A percentile compares a stretch with the other conserved stretches of the same genome.
Evolutionary conservation across 441 rosid genomes (phyloP).

Genomic region (Breynia disticha): DNA sequence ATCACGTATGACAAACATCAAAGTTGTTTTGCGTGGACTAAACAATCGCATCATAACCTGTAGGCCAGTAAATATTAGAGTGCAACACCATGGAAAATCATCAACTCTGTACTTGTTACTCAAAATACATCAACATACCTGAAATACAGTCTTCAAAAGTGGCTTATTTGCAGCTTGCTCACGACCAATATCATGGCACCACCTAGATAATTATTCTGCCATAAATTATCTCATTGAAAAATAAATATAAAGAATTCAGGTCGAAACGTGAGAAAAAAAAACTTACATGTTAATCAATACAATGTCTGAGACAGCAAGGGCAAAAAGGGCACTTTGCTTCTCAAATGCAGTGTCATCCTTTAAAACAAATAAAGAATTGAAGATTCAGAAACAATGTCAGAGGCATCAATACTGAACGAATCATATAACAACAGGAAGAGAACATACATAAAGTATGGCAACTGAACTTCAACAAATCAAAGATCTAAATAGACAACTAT

Average conservation of each 20-base stretch:
- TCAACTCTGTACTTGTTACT: background rate
- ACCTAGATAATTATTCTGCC: slow-evolving; percentile 39
- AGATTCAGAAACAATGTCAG: background rate
- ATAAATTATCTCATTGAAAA: slow-evolving; percentile 5
- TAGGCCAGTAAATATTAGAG: slow-evolving; percentile 11
- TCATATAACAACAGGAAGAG: background rate
- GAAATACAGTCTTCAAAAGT: slow-evolving; percentile 79
- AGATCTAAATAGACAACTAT: too few relatives aligned
- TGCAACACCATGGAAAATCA: slow-evolving; percentile 8
- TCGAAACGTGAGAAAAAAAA: background rate
- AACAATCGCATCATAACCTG: slow-evolving; percentile 92
- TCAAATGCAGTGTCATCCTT: slow-evolving; percentile 94
- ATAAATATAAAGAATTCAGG: slow-evolving; percentile 1
- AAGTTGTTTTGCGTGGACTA: slow-evolving; percentile 86
- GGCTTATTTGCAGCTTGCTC: slow-evolving; percentile 96
- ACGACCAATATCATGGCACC: slow-evolving; percentile 97
- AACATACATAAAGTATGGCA: too few relatives aligned
- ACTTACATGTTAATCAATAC: slow-evolving; percentile 89
- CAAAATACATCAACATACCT: slow-evolving; percentile 30
- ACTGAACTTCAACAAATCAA: too few relatives aligned
- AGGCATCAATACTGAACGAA: background rate
- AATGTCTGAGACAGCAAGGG: slow-evolving; percentile 80
- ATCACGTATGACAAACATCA: slow-evolving; percentile 91
- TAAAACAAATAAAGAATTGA: slow-evolving; percentile 20
- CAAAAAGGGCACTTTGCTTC: slow-evolving; percentile 88